Percentiles rank a stretch among this genome's conserved stretches.
phyloP scores from a whole-genome alignment of 2,329 filamentous ascomycete species.

The Truncatella angustata region DNA sequence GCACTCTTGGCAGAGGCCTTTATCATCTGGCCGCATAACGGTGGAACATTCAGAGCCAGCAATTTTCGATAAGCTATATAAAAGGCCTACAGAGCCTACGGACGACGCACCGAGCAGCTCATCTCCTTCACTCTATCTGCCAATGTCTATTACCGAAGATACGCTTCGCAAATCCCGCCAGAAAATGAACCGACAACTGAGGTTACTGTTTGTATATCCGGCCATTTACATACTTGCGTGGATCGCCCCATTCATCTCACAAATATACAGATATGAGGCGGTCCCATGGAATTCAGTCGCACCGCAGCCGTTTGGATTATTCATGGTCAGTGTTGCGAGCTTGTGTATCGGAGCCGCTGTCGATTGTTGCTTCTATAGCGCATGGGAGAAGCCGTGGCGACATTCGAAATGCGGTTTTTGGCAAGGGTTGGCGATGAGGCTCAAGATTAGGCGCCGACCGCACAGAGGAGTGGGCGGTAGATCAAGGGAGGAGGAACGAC shows the following conservation, averaged over 20 bases:
- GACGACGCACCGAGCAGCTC: not conserved
- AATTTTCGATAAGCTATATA: not conserved
- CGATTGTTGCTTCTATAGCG: conserved; percentile 66
- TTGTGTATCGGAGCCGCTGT: conserved; percentile 65
- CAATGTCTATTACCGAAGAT: conserved; percentile 25
- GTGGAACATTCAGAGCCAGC: not conserved
- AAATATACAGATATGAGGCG: conserved; percentile 60
- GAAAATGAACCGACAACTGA: conserved; percentile 65
- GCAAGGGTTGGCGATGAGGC: conserved; percentile 22
- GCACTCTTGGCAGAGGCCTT: not conserved
- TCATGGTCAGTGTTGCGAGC: conserved; percentile 53
- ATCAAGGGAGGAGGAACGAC: conserved; percentile 50
- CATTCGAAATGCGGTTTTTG: conserved; percentile 42
- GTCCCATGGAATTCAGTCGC: conserved; percentile 13
- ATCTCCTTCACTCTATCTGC: conserved; percentile 16
- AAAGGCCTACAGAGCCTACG: not conserved
- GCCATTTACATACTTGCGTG: conserved; percentile 70
- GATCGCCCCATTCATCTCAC: conserved; percentile 67
- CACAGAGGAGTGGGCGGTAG: conserved; percentile 36
- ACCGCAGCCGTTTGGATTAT: conserved; percentile 53
- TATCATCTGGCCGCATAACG: not conserved
- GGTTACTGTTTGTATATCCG: conserved; percentile 75
- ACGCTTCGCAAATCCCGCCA: conserved; percentile 41
- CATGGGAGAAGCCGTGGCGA: conserved; percentile 70
- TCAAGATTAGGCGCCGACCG: conserved; percentile 16